phyloP scores from a whole-genome alignment of 2,329 filamentous ascomycete species.

The Hortaea sp. region DNA sequence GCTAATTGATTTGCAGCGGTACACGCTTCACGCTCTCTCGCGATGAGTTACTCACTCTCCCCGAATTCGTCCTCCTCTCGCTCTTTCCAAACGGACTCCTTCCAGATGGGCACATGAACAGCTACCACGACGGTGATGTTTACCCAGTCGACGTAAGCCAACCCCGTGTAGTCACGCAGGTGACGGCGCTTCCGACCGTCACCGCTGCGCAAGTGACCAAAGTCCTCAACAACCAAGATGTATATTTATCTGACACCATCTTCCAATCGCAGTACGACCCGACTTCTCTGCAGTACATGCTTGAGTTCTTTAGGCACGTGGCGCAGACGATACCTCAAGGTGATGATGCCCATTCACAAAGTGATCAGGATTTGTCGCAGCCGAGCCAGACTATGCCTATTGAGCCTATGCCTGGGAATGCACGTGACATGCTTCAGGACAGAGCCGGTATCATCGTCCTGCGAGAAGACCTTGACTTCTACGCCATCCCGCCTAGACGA shows the following conservation, averaged over 20 bases:
- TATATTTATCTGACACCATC: constrained; percentile 48
- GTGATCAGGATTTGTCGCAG: constrained; percentile 41
- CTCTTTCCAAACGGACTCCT: constrained; percentile 97
- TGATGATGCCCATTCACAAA: constrained; percentile 19
- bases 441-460: constrained; percentile 94
- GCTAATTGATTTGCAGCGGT: constrained; percentile 47
- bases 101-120: constrained; percentile 90
- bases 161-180: constrained; percentile 22
- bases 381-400: constrained; percentile 52
- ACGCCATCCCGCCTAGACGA: constrained; percentile 77
- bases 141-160: constrained; percentile 88
- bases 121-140: constrained; percentile 83
- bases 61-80: constrained; percentile 95
- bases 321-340: constrained; percentile 88
- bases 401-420: constrained; percentile 54
- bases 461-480: constrained; percentile 93
- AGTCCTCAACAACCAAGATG: constrained; percentile 33
- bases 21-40: constrained; percentile 87
- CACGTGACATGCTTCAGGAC: constrained; percentile 70
- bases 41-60: constrained; percentile 88
- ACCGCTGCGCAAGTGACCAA: constrained; percentile 29
- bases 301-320: constrained; percentile 94
- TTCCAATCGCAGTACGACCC: constrained; percentile 76
- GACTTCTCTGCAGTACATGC: constrained; percentile 93
- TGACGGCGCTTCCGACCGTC: constrained; percentile 17